phyloP scores from a whole-genome alignment of 1,284 basidiomycete species.

The Irpex sp. region DNA sequence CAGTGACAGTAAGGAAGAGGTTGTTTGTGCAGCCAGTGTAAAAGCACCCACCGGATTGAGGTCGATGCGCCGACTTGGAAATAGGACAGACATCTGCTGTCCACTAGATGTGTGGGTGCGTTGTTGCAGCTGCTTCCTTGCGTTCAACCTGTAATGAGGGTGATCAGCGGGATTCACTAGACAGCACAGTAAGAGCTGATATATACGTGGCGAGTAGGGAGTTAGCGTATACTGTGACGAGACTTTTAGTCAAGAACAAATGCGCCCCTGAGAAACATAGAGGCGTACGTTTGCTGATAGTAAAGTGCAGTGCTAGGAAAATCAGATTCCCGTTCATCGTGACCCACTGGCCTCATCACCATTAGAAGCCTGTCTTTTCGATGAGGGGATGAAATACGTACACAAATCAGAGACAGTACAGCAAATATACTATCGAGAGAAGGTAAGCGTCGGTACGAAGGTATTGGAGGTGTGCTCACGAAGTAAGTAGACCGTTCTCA shows the following conservation, averaged over 20 bases:
- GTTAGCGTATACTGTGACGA: conserved; percentile 36
- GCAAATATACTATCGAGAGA: conserved; percentile 24
- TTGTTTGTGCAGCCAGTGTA: not conserved
- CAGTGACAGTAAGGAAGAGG: not conserved
- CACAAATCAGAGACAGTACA: conserved; percentile 45
- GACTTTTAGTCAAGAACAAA: not conserved
- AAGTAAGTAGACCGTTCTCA: conserved; percentile 48
- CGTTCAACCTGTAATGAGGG: conserved; percentile 23
- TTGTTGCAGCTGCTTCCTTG: conserved; percentile 25
- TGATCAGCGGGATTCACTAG: not conserved
- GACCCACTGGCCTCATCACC: conserved; percentile 39
- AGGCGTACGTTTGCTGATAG: conserved; percentile 41
- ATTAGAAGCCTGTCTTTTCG: conserved; percentile 17
- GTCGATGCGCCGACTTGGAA: conserved; percentile 20
- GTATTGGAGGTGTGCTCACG: conserved; percentile 29
- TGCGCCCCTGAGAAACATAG: not conserved
- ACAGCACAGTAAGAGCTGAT: not conserved
- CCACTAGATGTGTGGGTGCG: conserved; percentile 22
- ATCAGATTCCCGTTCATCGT: conserved; percentile 44
- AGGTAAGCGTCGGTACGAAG: not conserved
- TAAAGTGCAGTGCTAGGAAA: conserved; percentile 49
- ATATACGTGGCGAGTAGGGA: conserved; percentile 39
- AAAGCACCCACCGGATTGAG: not conserved
- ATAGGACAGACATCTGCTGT: conserved; percentile 28
- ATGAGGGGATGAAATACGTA: conserved; percentile 24